Percentiles rank a stretch among this genome's conserved stretches.
Evolutionary conservation across 345 rosid species (phyloP).

Genomic region (Populus alba): DNA sequence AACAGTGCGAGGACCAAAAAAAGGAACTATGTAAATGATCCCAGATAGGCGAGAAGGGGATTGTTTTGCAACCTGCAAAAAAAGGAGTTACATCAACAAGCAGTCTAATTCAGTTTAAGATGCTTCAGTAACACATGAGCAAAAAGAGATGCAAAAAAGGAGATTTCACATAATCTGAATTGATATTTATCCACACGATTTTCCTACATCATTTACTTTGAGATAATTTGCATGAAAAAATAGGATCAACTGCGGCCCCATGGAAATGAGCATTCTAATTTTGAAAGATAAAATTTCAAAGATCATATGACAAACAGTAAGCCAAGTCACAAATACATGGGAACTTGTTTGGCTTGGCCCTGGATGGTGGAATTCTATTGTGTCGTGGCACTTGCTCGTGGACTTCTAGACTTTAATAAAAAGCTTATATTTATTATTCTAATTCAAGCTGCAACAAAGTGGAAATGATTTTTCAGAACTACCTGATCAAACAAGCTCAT

Average conservation of each 20-base stretch:
- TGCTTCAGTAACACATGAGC: not conserved
- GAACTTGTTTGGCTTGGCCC: not conserved
- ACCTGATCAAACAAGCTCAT: conserved; percentile 8
- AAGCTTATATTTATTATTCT: not conserved
- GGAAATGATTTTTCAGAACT: not conserved
- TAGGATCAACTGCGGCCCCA: not conserved
- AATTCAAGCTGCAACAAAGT: not conserved
- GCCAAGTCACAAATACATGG: not conserved
- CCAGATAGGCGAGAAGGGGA: not conserved
- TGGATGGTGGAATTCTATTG: not conserved
- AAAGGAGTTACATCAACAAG: not conserved
- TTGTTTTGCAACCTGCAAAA: not conserved
- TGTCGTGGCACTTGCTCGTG: not conserved
- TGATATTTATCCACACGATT: not conserved
- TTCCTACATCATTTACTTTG: not conserved
- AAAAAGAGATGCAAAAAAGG: not conserved
- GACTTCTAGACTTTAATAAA: not conserved
- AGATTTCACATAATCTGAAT: not conserved
- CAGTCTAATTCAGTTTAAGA: not conserved
- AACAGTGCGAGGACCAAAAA: not conserved
- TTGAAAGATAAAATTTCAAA: not conserved
- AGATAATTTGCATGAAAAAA: not conserved
- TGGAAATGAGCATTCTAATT: not conserved
- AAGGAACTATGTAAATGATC: not conserved
- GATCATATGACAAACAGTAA: not conserved